Evolutionary conservation across 2,329 filamentous ascomycete genomes (phyloP).

Genomic region (Hypoxylon sp.): DNA sequence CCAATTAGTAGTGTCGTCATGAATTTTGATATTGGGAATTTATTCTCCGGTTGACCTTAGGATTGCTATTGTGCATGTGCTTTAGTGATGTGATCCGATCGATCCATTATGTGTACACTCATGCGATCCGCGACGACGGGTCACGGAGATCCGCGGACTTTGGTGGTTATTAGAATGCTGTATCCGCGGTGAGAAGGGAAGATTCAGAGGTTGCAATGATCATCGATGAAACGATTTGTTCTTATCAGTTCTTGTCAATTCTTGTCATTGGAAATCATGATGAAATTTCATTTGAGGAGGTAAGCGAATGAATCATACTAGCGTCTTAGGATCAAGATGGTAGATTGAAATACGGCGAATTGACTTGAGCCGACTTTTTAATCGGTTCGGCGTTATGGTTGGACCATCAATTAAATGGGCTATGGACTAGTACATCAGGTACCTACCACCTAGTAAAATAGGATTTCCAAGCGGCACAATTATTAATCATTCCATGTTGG

Average conservation of each 20-base stretch:
- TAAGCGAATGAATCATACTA: slow-evolving; percentile 33
- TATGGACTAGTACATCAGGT: too few species aligned
- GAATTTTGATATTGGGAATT: slow-evolving; percentile 6
- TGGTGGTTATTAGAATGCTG: slow-evolving; percentile 3
- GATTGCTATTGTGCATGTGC: slow-evolving; percentile 22
- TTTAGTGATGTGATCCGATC: slow-evolving; percentile 31
- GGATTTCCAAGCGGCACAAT: slow-evolving; percentile 26
- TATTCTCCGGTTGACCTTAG: slow-evolving; percentile 14
- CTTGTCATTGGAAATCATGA: slow-evolving; percentile 18
- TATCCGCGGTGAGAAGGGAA: slow-evolving; percentile 18
- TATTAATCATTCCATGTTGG: slow-evolving; percentile 33
- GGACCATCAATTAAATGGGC: slow-evolving; percentile 17
- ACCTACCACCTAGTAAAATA: too few species aligned
- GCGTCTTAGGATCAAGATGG: slow-evolving; percentile 2
- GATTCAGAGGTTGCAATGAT: slow-evolving; percentile 25
- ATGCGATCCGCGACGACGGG: slow-evolving; percentile 24
- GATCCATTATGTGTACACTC: slow-evolving; percentile 18
- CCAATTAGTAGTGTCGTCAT: slow-evolving; percentile 31
- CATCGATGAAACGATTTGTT: slow-evolving; percentile 17
- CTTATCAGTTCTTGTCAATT: neutral
- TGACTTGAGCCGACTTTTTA: slow-evolving; percentile 26
- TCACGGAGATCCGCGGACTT: slow-evolving; percentile 34
- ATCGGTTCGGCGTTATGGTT: slow-evolving; percentile 42
- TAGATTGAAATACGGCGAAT: neutral
- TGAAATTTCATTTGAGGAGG: slow-evolving; percentile 1